Conservation (phyloP, 352 stramenopile species). For the Phytophthora agathidicida region DNA sequence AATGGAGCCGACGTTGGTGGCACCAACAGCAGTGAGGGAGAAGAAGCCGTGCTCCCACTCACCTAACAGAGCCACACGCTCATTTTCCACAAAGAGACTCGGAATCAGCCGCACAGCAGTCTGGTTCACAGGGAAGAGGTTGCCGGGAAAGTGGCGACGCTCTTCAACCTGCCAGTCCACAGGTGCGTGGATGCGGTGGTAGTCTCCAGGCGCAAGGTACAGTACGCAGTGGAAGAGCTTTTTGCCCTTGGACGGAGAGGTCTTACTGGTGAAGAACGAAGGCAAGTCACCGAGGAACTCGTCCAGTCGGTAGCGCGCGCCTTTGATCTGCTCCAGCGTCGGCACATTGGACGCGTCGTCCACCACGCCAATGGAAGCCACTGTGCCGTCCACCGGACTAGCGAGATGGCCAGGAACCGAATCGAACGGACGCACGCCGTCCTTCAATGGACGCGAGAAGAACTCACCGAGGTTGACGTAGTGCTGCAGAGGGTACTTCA, state of each 20-base stretch:
- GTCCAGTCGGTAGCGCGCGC: conserved; percentile 79
- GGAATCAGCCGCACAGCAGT: conserved; percentile 68
- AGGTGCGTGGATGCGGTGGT: conserved; percentile 88
- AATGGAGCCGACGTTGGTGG: conserved; percentile 91
- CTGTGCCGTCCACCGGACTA: conserved; percentile 68
- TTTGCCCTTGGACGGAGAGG: conserved; percentile 36
- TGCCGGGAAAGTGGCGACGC: conserved; percentile 83
- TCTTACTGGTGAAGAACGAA: conserved; percentile 53
- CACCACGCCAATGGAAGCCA: conserved; percentile 64
- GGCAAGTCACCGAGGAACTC: conserved; percentile 77
- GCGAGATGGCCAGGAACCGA: conserved; percentile 30
- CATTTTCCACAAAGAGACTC: conserved; percentile 86
- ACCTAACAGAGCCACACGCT: conserved; percentile 76
- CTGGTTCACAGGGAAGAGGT: conserved; percentile 83
- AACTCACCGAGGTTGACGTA: conserved; percentile 87
- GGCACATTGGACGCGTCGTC: conserved; percentile 52
- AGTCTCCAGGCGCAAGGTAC: conserved; percentile 87
- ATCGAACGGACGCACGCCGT: conserved; percentile 60
- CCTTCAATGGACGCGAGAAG: conserved; percentile 83
- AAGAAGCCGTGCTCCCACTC: conserved; percentile 85
- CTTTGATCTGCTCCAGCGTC: conserved; percentile 85
- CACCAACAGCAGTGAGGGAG: conserved; percentile 81
- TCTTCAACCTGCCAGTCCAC: conserved; percentile 78
- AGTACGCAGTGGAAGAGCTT: conserved; percentile 84
- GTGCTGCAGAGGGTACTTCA: conserved; percentile 76